These are phyloP conservation scores for Paramyrothecium sp. DNA, from an alignment of 2,329 filamentous ascomycete species.

Conservation along the genomic window DNA sequence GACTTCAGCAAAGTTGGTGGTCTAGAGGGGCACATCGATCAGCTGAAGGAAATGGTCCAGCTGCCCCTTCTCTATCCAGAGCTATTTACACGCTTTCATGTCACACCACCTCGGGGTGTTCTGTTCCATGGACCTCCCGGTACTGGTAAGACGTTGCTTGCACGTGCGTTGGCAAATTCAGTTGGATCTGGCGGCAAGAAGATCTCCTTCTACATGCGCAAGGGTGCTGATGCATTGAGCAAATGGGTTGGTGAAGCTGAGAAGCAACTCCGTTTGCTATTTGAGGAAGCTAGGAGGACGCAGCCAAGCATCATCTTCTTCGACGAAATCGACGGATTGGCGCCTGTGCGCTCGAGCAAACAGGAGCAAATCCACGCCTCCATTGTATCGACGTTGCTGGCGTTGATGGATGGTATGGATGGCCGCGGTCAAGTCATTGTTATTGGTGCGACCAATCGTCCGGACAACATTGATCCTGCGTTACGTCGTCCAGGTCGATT, in stretches of 20 bases:
- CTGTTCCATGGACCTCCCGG: constrained; percentile 96
- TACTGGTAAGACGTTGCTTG: constrained; percentile 96
- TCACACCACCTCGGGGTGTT: constrained; percentile 91
- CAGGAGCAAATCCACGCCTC: constrained; percentile 98
- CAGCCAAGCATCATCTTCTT: constrained; percentile 99
- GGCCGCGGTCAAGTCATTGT: constrained; percentile 98
- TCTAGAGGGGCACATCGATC: constrained; percentile 88
- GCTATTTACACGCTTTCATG: constrained; percentile 85
- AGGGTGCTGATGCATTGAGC: constrained; percentile 93
- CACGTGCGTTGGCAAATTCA: constrained; percentile 86
- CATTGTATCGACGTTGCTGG: constrained; percentile 91
- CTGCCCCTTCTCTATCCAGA: constrained; percentile 93
- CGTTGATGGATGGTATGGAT: constrained; percentile 97
- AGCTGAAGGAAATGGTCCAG: constrained; percentile 98
- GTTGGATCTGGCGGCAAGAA: constrained; percentile 87
- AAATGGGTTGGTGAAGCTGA: constrained; percentile 99
- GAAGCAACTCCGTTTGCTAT: constrained; percentile 86
- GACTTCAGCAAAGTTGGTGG: constrained; percentile 95
- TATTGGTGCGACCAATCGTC: constrained; percentile 96
- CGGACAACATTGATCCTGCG: constrained; percentile 95
- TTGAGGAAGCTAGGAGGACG: constrained; percentile 92
- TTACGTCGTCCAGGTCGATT: constrained; percentile 91
- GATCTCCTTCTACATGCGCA: constrained; percentile 99
- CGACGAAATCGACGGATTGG: constrained; percentile 96
- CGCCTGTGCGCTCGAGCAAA: constrained; percentile 94